phyloP scores from a whole-genome alignment of 2,329 filamentous ascomycete species.

The Triangularia verruculosa region DNA sequence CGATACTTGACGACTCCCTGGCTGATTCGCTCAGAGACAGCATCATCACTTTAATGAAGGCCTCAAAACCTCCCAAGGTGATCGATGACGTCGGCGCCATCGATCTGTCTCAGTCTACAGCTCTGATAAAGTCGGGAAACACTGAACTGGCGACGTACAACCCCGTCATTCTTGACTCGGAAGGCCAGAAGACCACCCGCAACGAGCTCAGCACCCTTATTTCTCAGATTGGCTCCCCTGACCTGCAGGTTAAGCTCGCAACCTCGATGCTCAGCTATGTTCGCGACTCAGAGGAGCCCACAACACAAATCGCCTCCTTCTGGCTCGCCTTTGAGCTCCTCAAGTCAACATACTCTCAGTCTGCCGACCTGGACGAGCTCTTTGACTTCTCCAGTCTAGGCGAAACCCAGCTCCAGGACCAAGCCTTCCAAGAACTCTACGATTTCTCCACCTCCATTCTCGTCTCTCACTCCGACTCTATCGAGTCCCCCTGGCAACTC shows the following conservation, averaged over 20 bases:
- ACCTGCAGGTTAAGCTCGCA: conserved; percentile 60
- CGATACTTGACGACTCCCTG: conserved; percentile 65
- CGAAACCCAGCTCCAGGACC: conserved; percentile 43
- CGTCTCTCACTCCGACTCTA: conserved; percentile 47
- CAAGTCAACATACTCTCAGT: conserved; percentile 51
- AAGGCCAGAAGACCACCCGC: conserved; percentile 64
- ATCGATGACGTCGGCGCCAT: conserved; percentile 35
- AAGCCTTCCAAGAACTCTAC: conserved; percentile 63
- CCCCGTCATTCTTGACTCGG: conserved; percentile 59
- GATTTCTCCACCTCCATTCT: conserved; percentile 64
- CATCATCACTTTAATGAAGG: conserved; percentile 48
- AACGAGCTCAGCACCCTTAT: conserved; percentile 58
- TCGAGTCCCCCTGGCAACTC: conserved; percentile 64
- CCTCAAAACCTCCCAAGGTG: conserved; percentile 33
- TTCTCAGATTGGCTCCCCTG: conserved; percentile 51
- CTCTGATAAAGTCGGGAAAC: conserved; percentile 26
- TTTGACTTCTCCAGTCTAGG: conserved; percentile 51
- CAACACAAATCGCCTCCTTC: conserved; percentile 65
- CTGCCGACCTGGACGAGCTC: conserved; percentile 62
- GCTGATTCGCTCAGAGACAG: conserved; percentile 71
- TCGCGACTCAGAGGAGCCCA: conserved; percentile 51
- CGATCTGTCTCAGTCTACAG: conserved; percentile 32
- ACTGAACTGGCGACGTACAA: conserved; percentile 44
- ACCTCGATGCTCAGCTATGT: conserved; percentile 63
- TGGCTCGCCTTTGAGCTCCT: conserved; percentile 78